Evolutionary conservation across 2,329 filamentous ascomycete species (phyloP).

Genomic region (Tympanopsis confertula): DNA sequence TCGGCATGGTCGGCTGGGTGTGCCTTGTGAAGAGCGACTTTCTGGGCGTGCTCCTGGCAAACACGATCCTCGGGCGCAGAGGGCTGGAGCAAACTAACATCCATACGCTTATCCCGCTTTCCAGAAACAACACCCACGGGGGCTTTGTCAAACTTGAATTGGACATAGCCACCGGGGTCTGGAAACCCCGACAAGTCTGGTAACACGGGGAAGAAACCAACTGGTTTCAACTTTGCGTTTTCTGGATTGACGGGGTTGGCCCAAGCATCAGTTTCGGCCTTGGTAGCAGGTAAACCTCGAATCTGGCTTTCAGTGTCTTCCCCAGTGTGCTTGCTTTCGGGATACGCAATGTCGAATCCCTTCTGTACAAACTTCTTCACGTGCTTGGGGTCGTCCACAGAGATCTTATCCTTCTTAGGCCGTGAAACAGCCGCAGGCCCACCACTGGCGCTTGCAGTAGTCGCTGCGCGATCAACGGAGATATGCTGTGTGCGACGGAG

Average conservation of each 20-base stretch:
- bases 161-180: conserved; percentile 43
- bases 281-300: conserved; percentile 36
- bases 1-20: conserved; percentile 36
- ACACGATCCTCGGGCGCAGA: conserved; percentile 32
- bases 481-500: conserved; percentile 56
- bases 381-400: conserved; percentile 43
- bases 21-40: conserved; percentile 29
- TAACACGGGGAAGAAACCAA: conserved; percentile 47
- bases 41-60: conserved; percentile 31
- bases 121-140: conserved; percentile 33
- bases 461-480: conserved; percentile 19
- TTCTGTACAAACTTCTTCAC: conserved; percentile 49
- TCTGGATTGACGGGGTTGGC: conserved; percentile 44
- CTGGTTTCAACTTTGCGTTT: conserved; percentile 40
- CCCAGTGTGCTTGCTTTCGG: conserved; percentile 44
- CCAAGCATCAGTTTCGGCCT: conserved; percentile 46
- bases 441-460: conserved; percentile 16
- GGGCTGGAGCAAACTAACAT: conserved; percentile 44
- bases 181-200: conserved; percentile 49
- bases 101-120: conserved; percentile 44
- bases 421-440: conserved; percentile 8
- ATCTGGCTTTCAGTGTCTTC: conserved; percentile 38
- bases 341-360: conserved; percentile 54
- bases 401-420: conserved; percentile 16
- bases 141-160: conserved; percentile 50